phyloP scores from a whole-genome alignment of 352 stramenopile genomes.

The Globisporangium ultimum region DNA sequence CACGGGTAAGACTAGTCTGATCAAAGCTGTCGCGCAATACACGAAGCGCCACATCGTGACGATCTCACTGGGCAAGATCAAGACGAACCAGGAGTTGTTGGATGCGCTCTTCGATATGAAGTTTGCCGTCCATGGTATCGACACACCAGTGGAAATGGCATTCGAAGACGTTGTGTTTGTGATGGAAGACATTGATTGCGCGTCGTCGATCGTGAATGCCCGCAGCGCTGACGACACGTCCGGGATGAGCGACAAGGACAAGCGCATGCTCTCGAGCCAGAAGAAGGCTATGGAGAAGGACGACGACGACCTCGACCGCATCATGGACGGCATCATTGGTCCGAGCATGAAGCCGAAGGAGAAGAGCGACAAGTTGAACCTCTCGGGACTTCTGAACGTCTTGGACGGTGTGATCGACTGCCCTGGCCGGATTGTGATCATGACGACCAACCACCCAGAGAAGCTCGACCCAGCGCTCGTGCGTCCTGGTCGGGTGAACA shows the following conservation, averaged over 20 bases:
- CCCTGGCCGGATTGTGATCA: constrained; percentile 75
- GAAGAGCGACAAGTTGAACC: constrained; percentile 5
- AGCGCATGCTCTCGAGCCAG: constrained; percentile 6
- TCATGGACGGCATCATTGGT: constrained; percentile 29
- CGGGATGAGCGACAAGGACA: neutral
- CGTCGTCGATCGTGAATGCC: constrained; percentile 39
- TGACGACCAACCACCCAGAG: constrained; percentile 87
- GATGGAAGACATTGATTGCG: too few relatives aligned
- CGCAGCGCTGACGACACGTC: neutral
- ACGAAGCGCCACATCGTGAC: neutral
- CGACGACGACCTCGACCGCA: constrained; percentile 26
- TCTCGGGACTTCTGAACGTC: constrained; percentile 12
- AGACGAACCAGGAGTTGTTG: constrained; percentile 63
- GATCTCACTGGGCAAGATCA: constrained; percentile 30
- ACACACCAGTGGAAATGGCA: constrained; percentile 35
- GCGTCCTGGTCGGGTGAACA: constrained; percentile 58
- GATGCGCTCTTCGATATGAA: constrained; percentile 56
- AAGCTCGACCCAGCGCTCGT: constrained; percentile 49
- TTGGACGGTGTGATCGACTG: constrained; percentile 55
- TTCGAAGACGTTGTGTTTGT: constrained; percentile 76
- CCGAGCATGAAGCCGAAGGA: constrained; percentile 1
- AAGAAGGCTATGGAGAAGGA: constrained; percentile 13
- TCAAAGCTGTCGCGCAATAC: too few relatives aligned
- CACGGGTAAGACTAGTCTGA: too few relatives aligned
- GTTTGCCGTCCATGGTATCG: constrained; percentile 36